Evolutionary conservation across 1,284 basidiomycete genomes (phyloP), one percentile per base, ranked within the genome.

Genomic region (Laetiporus sulphureus): DNA sequence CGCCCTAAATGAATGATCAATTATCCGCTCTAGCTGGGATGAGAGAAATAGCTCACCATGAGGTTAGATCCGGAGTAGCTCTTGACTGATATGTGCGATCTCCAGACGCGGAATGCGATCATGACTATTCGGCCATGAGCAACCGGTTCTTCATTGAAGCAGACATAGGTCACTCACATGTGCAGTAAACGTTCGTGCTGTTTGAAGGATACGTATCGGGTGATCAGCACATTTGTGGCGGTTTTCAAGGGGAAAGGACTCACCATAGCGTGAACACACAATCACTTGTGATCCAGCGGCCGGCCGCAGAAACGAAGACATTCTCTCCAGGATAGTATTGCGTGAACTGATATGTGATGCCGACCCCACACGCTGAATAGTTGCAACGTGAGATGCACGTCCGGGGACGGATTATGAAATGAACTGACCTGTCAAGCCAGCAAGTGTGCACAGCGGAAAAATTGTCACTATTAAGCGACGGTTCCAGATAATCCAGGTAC

Each of bases 401-500:
- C n/a, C n/a, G n/a, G n/a, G n/a, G 21, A 29, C 13, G 2, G 7
- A 5, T n/a, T 12, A 27, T 38, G 25, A 7, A 11, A 46, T 41
- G 44, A 15, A 30, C 41, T 41, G 4, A 41, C 40, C 40, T 4
- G 29, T 36, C 22, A 41, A 34, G 11, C 40, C 40, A 8, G 19
- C 23, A 8, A 41, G n/a, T 15, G 30, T 41, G 27, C 33, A 30
- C 3, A 38, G 13, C 0, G 51, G 51, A 32, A 50, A 49, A n/a
- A 53, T 41, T 10, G 49, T 37, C 23, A 50, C 39, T 12, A 30
- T 2, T 20, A 32, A 43, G n/a, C 37, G 44, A 11, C 44, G 40
- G 16, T 39, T 32, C 51, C 51, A 53, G 7, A 50, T 42, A 27
- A 46, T 35, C 51, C 51, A 53, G 3, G 49, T 41, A 11, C 51